Conservation (phyloP, 805 yeast genomes). For the Candida suzukii region DNA sequence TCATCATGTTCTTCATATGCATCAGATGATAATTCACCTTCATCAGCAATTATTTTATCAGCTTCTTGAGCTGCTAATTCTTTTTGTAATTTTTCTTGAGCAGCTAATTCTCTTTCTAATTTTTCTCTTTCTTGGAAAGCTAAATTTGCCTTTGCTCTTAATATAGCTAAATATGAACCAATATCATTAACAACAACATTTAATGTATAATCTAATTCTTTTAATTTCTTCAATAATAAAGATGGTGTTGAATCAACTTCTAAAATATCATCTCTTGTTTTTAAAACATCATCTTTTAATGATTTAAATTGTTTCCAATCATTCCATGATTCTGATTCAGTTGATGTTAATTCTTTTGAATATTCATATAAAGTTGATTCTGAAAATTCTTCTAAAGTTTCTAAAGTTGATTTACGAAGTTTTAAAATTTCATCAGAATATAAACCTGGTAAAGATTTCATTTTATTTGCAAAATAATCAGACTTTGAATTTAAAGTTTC, state of each 20-base stretch:
- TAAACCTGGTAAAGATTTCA: constrained; percentile 22
- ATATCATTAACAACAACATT: constrained; percentile 49
- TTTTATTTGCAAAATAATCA: constrained; percentile 23
- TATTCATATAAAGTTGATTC: constrained; percentile 61
- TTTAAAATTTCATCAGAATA: constrained; percentile 24
- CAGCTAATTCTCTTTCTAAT: constrained; percentile 24
- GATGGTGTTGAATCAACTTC: constrained; percentile 24
- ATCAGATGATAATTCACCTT: background rate
- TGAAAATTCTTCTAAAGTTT: constrained; percentile 67
- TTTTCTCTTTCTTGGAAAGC: constrained; percentile 50
- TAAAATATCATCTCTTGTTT: constrained; percentile 47
- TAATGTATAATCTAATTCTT: constrained; percentile 37
- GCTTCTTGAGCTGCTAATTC: constrained; percentile 1
- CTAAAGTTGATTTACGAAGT: constrained; percentile 42
- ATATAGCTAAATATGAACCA: constrained; percentile 49
- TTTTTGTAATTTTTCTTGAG: constrained; percentile 2
- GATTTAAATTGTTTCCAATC: constrained; percentile 58
- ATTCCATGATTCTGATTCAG: constrained; percentile 32
- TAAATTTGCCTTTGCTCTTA: constrained; percentile 51
- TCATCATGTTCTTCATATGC: too few species aligned
- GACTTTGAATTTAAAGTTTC: constrained; percentile 23
- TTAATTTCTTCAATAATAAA: constrained; percentile 24
- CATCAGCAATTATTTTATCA: background rate
- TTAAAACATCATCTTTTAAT: constrained; percentile 47
- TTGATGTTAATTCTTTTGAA: constrained; percentile 45